These are phyloP conservation scores for Hylodesmum podocarpum DNA, from an alignment of 306 rosid species.

Conservation along the genomic window DNA sequence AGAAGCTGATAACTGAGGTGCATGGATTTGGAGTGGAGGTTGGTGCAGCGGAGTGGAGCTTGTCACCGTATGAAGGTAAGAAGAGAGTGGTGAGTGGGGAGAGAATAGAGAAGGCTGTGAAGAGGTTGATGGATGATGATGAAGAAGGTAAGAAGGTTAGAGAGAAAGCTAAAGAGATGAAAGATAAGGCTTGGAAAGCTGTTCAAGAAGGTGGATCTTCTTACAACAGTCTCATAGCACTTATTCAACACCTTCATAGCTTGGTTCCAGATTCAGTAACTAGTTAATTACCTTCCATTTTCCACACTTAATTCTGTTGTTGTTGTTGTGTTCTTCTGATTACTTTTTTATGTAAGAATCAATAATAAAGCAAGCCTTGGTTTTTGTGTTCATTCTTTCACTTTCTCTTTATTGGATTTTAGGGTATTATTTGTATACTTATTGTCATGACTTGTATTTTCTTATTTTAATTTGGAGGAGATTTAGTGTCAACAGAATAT, in stretches of 20 bases:
- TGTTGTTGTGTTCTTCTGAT: too few relatives aligned
- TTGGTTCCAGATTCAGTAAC: neutral
- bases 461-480: too few relatives aligned
- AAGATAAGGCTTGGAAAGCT: slow-evolving; percentile 33
- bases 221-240: neutral
- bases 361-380: too few relatives aligned
- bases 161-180: slow-evolving; percentile 25
- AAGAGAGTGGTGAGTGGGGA: slow-evolving; percentile 25
- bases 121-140: slow-evolving; percentile 21
- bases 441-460: too few relatives aligned
- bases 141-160: slow-evolving; percentile 20
- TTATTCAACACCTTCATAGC: neutral
- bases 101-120: slow-evolving; percentile 36
- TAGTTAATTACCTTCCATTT: neutral
- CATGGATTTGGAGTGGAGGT: slow-evolving; percentile 40
- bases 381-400: too few relatives aligned
- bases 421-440: too few relatives aligned
- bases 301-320: too few relatives aligned
- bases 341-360: too few relatives aligned
- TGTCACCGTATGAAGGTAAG: neutral
- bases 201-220: slow-evolving; percentile 24
- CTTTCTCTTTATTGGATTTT: too few relatives aligned
- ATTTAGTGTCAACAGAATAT: too few relatives aligned
- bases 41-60: slow-evolving; percentile 38
- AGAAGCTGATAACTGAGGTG: slow-evolving; percentile 35